These are phyloP conservation scores for Camellia granthamiana DNA, from an alignment of 148 eudicot species.

Conservation along the genomic window DNA sequence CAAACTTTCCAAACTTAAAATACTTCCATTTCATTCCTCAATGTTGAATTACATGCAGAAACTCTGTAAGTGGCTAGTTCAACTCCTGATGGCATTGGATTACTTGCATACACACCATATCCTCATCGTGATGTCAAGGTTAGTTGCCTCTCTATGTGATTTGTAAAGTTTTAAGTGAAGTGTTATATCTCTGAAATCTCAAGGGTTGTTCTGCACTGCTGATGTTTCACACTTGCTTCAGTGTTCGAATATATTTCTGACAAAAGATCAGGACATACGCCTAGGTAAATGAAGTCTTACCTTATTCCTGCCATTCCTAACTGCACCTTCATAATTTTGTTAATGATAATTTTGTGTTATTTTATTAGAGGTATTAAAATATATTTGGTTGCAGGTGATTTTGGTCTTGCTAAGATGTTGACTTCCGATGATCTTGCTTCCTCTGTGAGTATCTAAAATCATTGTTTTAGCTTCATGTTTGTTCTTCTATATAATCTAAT, in stretches of 20 bases:
- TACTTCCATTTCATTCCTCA: background rate
- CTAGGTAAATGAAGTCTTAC: conserved; percentile 48
- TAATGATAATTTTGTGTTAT: background rate
- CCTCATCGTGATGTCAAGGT: conserved; percentile 95
- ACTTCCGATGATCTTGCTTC: conserved; percentile 86
- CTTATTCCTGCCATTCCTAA: conserved; percentile 6
- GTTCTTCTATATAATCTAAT: conserved; percentile 9
- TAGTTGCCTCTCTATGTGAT: conserved; percentile 14
- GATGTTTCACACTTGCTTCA: conserved; percentile 33
- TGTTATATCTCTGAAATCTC: background rate
- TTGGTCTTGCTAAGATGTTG: conserved; percentile 92
- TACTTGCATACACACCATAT: conserved; percentile 78
- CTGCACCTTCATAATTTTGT: background rate
- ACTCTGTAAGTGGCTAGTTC: conserved; percentile 92
- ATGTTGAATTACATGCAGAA: conserved; percentile 43
- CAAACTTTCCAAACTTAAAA: background rate
- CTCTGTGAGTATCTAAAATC: conserved; percentile 58
- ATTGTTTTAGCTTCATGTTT: background rate
- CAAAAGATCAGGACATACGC: conserved; percentile 80
- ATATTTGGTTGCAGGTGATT: conserved; percentile 67
- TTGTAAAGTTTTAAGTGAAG: background rate
- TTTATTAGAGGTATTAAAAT: background rate
- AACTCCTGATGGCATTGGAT: conserved; percentile 85
- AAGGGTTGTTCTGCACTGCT: conserved; percentile 12
- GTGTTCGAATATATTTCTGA: conserved; percentile 96